Evolutionary conservation across 78 protist species (phyloP), one percentile per base, ranked within the genome.

Genomic region (Monosiga brevicollis): DNA sequence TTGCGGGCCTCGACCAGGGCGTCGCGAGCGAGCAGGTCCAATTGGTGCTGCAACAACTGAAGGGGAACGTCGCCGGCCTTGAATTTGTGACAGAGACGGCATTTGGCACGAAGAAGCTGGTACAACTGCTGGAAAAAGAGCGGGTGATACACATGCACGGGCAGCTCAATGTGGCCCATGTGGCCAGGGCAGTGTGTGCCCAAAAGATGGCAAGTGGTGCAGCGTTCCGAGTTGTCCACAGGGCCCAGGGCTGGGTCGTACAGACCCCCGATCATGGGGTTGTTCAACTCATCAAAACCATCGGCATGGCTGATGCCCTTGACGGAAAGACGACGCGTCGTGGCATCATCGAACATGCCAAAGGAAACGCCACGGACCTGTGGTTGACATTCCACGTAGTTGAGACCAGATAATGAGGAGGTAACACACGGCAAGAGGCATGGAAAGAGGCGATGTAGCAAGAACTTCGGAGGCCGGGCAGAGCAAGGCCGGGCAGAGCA

Each of bases 171-270:
- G 81, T 94, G 98, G 39, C 99, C 99, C 37, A 87, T 49, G 83
- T 97, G 99, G 24, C 99, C 99, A 11, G 99, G 98, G 87, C 99
- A 97, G 43, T 88, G 86, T n/a, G 49, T 26, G 80, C 20, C 54
- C 54, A 34, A 35, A 6, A 92, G 85, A 20, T 62, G 75, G 90
- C 99, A 96, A 24, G 97, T 93, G 32, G 2, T 38, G 79, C 99
- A 96, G 38, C 83, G 84, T 35, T 40, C 84, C 26, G 39, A 29
- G 11, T 76, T 36, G 88, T 88, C 40, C 70, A 34, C 35, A 83
- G 98, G 97, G 3, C 98, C 98, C 37, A 96, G 55, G 24, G 87
- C 83, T 0, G 93, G 89, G 75, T 96, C 98, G 81, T 95, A 94
- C 38, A 95, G 90, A 32, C 98, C 98, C n/a, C 86, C 84, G 23